Evolutionary conservation across 2,329 filamentous ascomycete genomes (phyloP), one percentile per base, ranked within the genome.

Genomic region (Samsoniella hepiali): DNA sequence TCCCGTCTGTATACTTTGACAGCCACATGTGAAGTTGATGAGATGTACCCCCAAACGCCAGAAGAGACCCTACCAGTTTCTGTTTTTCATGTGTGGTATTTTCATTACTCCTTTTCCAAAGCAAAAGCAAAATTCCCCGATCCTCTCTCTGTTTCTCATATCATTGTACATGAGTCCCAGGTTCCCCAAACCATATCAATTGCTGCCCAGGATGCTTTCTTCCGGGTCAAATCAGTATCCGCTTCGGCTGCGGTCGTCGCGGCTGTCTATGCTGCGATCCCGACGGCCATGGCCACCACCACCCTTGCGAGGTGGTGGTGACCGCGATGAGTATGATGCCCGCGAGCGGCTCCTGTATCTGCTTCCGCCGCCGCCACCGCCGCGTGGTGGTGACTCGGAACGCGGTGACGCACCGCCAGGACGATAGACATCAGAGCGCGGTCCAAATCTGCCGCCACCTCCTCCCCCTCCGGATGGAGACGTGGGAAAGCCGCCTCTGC

Each of bases 341-440:
- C 66, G 72, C 5, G 80, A 82, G 5, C 79, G 75, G 63, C 78
- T 81, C 51, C 81, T 78, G 66, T 81, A 81, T 63, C 79, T 74
- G 63, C 73, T 69, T 3, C 71, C 75, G 32, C 69, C 72, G 22
- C 71, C 67, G n/a, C 62, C 8, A 49, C 53, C 54, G 53, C 11
- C 15, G n/a, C 32, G 50, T 17, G 45, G 53, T n/a, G 62, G 62
- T 22, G 62, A 63, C 22, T 54, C 55, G 9, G 62, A 63, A 15
- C 62, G 56, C 45, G 69, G 76, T 9, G 85, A 86, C 7, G 78
- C 71, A 1, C 85, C 85, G 32, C 81, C 79, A n/a, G 87, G 88
- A 6, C 87, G 82, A 72, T 89, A 91, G 34, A 81, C 83, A 68
- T 88, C 84, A 56, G 80, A 78, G 65, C 80, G 73, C 62, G 77